These are phyloP conservation scores for Acorus calamus DNA, from an alignment of 106 monocot genomes.

Conservation along the genomic window DNA sequence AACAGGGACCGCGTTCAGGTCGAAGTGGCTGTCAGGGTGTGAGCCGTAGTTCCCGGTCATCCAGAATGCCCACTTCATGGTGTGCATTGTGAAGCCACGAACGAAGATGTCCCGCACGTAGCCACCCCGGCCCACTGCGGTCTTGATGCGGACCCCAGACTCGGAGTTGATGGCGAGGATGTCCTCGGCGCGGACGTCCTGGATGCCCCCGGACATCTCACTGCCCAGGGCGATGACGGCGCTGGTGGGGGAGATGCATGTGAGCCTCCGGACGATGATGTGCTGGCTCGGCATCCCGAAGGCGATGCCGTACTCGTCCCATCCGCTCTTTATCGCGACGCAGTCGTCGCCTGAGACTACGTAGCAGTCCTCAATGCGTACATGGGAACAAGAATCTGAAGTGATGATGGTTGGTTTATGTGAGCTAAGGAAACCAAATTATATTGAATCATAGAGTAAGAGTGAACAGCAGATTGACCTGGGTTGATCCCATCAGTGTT, in stretches of 20 bases:
- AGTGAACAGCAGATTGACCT: conserved; percentile 7
- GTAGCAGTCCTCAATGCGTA: conserved; percentile 33
- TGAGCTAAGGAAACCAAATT: too few species aligned
- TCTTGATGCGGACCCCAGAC: conserved; percentile 29
- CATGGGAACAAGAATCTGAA: conserved; percentile 24
- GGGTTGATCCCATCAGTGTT: conserved; percentile 70
- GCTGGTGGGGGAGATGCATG: conserved; percentile 33
- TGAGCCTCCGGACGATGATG: conserved; percentile 21
- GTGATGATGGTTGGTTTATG: too few species aligned
- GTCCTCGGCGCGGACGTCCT: conserved; percentile 27
- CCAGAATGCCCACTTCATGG: conserved; percentile 41
- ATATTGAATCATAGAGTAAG: too few species aligned
- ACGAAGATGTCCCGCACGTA: conserved; percentile 26
- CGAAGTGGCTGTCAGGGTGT: conserved; percentile 23
- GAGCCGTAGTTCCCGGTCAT: conserved; percentile 24
- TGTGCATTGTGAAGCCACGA: conserved; percentile 9
- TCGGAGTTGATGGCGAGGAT: conserved; percentile 31
- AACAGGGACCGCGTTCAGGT: conserved; percentile 14
- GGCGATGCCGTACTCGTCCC: conserved; percentile 28
- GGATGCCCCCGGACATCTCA: conserved; percentile 35
- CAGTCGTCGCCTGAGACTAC: conserved; percentile 32
- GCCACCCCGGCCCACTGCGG: conserved; percentile 20
- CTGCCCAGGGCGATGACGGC: conserved; percentile 32
- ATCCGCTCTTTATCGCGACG: conserved; percentile 27
- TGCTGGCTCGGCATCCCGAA: conserved; percentile 28